phyloP scores from a whole-genome alignment of 257 asterid species.

The Handroanthus guayacan region DNA sequence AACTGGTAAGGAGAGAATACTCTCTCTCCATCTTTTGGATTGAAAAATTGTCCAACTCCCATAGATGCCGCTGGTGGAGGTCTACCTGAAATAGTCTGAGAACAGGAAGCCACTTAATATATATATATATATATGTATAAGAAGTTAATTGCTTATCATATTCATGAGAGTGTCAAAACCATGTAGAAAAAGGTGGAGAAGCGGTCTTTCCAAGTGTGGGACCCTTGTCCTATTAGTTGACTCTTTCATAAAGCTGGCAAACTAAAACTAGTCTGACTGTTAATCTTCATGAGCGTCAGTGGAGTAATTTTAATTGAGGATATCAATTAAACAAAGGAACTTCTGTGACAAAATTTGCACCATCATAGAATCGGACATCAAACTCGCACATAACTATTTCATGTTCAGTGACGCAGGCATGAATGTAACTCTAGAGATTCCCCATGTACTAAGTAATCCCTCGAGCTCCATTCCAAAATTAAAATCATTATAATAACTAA shows the following conservation, averaged over 20 bases:
- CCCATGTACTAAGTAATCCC: conserved; percentile 7
- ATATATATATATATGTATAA: background rate
- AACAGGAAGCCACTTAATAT: conserved; percentile 39
- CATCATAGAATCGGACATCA: background rate
- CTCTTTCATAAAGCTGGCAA: background rate
- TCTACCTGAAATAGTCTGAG: conserved; percentile 92
- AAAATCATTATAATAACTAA: background rate
- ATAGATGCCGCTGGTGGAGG: conserved; percentile 98
- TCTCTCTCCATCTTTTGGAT: conserved; percentile 72
- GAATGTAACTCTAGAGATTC: conserved; percentile 25
- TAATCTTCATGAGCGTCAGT: background rate
- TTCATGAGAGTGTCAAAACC: background rate
- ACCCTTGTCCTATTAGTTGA: background rate
- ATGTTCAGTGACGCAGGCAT: conserved; percentile 25
- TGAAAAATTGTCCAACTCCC: conserved; percentile 98
- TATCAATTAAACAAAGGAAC: background rate
- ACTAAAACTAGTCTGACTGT: conserved; percentile 9
- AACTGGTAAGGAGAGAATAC: conserved; percentile 59
- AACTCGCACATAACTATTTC: conserved; percentile 3
- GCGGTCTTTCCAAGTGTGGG: background rate
- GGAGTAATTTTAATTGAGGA: background rate
- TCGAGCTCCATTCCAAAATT: background rate
- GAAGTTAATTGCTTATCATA: conserved; percentile 17
- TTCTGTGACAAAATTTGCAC: background rate
- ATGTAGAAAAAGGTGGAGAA: conserved; percentile 1